phyloP scores from a whole-genome alignment of 192 early-diverging fungal species.

The Linnemannia exigua region DNA sequence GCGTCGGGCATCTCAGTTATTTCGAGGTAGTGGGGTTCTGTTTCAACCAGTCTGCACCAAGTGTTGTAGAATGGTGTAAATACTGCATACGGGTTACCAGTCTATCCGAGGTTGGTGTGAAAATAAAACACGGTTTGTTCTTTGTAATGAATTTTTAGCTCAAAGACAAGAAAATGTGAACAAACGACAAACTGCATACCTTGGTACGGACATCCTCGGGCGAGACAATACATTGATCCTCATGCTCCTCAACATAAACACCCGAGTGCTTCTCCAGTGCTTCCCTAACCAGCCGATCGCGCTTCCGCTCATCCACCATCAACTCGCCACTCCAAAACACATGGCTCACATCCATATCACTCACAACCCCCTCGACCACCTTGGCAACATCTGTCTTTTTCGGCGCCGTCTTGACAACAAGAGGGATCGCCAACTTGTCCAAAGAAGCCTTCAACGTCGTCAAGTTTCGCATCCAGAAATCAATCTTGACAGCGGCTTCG shows the following conservation, averaged over 20 bases:
- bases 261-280: conserved; percentile 4
- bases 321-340: conserved; percentile 51
- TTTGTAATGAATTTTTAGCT: background rate
- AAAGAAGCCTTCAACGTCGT: conserved; percentile 44
- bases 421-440: conserved; percentile 56
- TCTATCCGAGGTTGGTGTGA: conserved; percentile 3
- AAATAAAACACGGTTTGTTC: background rate
- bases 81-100: conserved; percentile 45
- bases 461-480: conserved; percentile 69
- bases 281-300: conserved; percentile 50
- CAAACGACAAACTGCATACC: conserved; percentile 10
- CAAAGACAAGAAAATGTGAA: background rate
- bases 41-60: conserved; percentile 45
- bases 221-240: conserved; percentile 71
- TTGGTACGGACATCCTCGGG: conserved; percentile 68
- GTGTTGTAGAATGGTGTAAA: conserved; percentile 52
- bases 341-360: conserved; percentile 43
- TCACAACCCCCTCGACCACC: conserved; percentile 12
- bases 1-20: conserved; percentile 11
- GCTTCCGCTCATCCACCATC: conserved; percentile 62
- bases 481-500: conserved; percentile 64
- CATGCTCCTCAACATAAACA: conserved; percentile 41
- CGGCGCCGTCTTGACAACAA: conserved; percentile 55
- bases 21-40: conserved; percentile 37
- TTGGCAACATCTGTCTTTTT: conserved; percentile 26